A percentile compares a stretch with the other conserved stretches of the same genome.
Conservation (phyloP, 2,329 filamentous ascomycete genomes). For the Lachnellula hyalina region DNA sequence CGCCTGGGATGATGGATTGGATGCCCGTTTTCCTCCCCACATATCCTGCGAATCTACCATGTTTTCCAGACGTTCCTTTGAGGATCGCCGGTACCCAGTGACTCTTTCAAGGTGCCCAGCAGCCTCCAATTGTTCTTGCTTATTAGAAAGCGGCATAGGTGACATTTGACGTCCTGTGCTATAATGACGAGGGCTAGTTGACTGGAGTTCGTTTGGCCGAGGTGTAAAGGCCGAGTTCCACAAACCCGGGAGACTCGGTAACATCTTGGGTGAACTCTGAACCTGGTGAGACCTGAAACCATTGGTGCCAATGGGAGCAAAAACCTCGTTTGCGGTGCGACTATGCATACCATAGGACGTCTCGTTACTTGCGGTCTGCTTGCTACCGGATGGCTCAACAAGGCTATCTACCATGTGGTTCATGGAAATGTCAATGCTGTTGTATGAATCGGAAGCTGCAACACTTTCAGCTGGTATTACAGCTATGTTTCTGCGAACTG, state of each 20-base stretch:
- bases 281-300: constrained; percentile 30
- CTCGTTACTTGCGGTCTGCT: constrained; percentile 36
- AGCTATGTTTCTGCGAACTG: not conserved
- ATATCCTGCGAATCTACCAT: not conserved
- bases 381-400: constrained; percentile 34
- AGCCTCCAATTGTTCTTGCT: constrained; percentile 19
- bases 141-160: constrained; percentile 29
- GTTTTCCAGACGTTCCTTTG: not conserved
- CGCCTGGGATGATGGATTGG: constrained; percentile 8
- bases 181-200: constrained; percentile 34
- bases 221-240: constrained; percentile 41
- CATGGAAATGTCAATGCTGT: constrained; percentile 42
- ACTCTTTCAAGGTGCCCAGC: constrained; percentile 23
- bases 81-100: constrained; percentile 12
- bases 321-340: constrained; percentile 45
- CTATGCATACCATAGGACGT: constrained; percentile 53
- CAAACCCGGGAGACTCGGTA: constrained; percentile 37
- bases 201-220: constrained; percentile 35
- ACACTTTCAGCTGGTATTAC: constrained; percentile 8
- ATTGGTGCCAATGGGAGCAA: constrained; percentile 37
- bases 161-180: constrained; percentile 27
- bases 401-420: constrained; percentile 54
- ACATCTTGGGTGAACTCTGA: constrained; percentile 25
- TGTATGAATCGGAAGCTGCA: constrained; percentile 19
- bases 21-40: constrained; percentile 12